These are phyloP conservation scores for Podaxis sp. DNA, from an alignment of 768 basidiomycete species.

Conservation along the genomic window DNA sequence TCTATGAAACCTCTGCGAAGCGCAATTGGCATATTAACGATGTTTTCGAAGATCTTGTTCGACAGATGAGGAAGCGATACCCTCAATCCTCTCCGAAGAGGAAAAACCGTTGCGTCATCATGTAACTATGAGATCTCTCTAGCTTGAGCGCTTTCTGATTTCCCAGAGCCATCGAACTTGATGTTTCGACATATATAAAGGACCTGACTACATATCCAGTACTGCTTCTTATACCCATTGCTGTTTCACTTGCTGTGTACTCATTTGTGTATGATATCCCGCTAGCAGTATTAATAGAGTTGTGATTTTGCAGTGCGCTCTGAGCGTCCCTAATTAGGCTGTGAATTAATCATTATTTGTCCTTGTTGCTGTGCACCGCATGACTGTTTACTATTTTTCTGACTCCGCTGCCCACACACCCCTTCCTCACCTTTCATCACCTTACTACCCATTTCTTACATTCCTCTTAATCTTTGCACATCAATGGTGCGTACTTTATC, in stretches of 20 bases:
- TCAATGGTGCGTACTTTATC: conserved; percentile 23
- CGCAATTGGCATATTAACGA: conserved; percentile 77
- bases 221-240: conserved; percentile 5
- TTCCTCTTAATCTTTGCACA: conserved; percentile 5
- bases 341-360: conserved; percentile 21
- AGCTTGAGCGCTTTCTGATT: not conserved
- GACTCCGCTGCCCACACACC: conserved; percentile 12
- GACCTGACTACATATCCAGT: conserved; percentile 6
- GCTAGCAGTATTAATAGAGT: not conserved
- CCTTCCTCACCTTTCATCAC: conserved; percentile 13
- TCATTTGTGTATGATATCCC: not conserved
- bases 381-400: conserved; percentile 10
- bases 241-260: not conserved
- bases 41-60: conserved; percentile 74
- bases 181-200: not conserved
- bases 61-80: conserved; percentile 69
- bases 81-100: conserved; percentile 45
- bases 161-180: not conserved
- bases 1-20: conserved; percentile 89
- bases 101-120: conserved; percentile 36
- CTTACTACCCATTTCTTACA: not conserved
- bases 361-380: conserved; percentile 16
- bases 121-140: conserved; percentile 27
- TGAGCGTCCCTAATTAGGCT: not conserved
- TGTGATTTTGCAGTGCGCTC: not conserved